A percentile compares a stretch with the other conserved stretches of the same genome.
Conservation (phyloP, 2,329 filamentous ascomycete species). For the Clarireedia sp. region DNA sequence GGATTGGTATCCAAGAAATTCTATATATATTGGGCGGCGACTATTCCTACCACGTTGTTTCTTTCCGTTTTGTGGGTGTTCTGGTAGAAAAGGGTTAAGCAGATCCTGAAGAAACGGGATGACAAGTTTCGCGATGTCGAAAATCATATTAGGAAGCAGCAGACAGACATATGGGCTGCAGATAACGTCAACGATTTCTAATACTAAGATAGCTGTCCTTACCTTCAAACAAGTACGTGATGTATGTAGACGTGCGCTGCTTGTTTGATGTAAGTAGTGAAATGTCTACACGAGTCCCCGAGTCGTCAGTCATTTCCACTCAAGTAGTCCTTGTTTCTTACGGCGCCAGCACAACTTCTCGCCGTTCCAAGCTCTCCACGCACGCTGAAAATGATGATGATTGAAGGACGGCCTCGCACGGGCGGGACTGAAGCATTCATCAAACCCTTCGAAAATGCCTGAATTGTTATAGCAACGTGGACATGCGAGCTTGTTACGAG, state of each 20-base stretch:
- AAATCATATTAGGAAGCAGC: not conserved
- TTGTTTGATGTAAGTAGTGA: no score
- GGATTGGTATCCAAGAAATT: not conserved
- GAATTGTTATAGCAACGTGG: not conserved
- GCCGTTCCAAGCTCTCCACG: not conserved
- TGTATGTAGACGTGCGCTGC: no score
- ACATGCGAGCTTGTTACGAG: no score
- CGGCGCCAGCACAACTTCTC: not conserved
- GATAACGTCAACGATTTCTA: not conserved
- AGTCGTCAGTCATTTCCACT: not conserved
- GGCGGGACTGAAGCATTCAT: no score
- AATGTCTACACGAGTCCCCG: not conserved
- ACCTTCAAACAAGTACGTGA: not conserved
- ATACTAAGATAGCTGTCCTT: not conserved
- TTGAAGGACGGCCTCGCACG: no score
- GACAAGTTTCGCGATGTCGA: not conserved
- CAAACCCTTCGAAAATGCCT: not conserved
- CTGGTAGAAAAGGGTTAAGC: not conserved
- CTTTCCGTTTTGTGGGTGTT: not conserved
- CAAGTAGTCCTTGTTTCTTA: not conserved
- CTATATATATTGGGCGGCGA: not conserved
- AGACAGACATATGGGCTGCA: accelerated
- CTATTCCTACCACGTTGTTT: not conserved
- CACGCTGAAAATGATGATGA: not conserved
- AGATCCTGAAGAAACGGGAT: not conserved